Base-by-base conservation (phyloP, 805 yeast species). In the Myxozyma melibiosi region DNA sequence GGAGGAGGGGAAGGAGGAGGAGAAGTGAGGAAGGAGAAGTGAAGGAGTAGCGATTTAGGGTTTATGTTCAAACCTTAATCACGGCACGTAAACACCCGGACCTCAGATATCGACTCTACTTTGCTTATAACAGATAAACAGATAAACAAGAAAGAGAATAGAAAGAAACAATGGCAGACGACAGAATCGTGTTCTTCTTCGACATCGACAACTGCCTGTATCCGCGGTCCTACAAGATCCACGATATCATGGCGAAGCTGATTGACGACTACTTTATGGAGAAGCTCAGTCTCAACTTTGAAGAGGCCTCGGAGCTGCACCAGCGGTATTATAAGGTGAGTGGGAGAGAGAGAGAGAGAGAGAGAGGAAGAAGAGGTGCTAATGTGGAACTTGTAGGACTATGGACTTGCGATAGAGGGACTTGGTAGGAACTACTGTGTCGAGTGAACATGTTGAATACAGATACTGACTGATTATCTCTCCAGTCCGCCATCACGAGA, bases 141-240 rank as follows among this genome's bases (percentile, higher is more conserved):
- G n/a, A n/a, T n/a, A n/a, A n/a, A n/a, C 9, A 6, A 18, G 22
- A 18, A 18, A 37, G 40, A 5, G 18, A 3, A 44, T 4, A 13
- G 24, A 22, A 4, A 16, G 37, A 28, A 22, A 28, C 13, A 8
- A 42, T 47, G 44, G 20, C 27, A 11, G 64, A 61, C 39, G 58
- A 61, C 14, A 44, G 57, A 27, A 42, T 42, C 28, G 72, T 70
- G 5, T 88, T 94, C 73, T 90, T 84, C 72, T 92, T 92, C 67
- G 99, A 92, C 70, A 90, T 92, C 53, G 99, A 92, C 75, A 92
- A 92, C 71, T 90, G 97, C 70, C 78, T 92, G 30, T 92, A 92
- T 73, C 79, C 81, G 51, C 76, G 90, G 55, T 83, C 90, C 1
- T 80, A 88, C 24, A 78, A 79, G 70, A 87, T 92, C 65, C 95